Conservation (phyloP, 164 flowering plant genomes). For the Vitis cinerea region DNA sequence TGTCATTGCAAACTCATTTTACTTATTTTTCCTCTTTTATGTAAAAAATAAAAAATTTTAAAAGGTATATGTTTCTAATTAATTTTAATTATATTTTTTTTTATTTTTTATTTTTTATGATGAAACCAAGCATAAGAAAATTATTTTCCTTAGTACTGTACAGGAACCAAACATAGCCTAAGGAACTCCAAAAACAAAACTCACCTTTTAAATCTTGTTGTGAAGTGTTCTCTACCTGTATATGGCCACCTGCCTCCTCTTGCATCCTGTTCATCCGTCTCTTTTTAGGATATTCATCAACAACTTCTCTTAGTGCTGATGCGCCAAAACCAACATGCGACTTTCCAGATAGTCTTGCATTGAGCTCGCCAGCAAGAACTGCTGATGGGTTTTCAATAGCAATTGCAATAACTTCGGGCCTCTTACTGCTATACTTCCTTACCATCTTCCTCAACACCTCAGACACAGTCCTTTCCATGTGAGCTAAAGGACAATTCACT, state of each 20-base stretch:
- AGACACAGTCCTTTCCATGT: conserved; percentile 90
- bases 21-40: no score
- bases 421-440: conserved; percentile 88
- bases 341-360: conserved; percentile 66
- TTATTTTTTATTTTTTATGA: no score
- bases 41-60: no score
- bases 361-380: conserved; percentile 72
- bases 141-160: no score
- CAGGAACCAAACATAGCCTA: no score
- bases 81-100: no score
- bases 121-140: no score
- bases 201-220: conserved; percentile 45
- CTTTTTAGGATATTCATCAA: conserved; percentile 34
- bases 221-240: conserved; percentile 9
- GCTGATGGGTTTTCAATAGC: conserved; percentile 79
- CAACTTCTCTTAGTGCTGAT: conserved; percentile 37
- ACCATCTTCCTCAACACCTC: conserved; percentile 90
- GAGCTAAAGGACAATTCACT: conserved; percentile 73
- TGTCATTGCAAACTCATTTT: no score
- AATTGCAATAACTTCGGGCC: conserved; percentile 90
- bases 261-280: conserved; percentile 25
- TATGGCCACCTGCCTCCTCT: conserved; percentile 28
- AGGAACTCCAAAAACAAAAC: no score
- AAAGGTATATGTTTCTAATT: no score
- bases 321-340: conserved; percentile 40